Conservation (phyloP, 1,139 yeast species). For the Geotrichum armillariae region DNA sequence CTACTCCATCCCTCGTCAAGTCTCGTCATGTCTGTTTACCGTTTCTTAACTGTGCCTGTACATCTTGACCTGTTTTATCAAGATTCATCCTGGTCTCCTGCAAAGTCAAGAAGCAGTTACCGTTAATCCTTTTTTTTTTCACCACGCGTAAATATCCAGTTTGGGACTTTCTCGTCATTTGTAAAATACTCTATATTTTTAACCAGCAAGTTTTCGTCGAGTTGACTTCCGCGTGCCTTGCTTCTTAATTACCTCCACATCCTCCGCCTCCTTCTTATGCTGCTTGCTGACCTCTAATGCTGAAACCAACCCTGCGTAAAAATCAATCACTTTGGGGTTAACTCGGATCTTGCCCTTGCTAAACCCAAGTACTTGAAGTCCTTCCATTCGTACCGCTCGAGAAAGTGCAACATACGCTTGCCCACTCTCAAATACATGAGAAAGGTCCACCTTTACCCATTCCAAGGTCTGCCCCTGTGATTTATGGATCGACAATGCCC, state of each 20-base stretch:
- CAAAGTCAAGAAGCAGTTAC: too few relatives aligned
- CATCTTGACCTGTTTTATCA: too few relatives aligned
- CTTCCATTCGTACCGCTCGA: slow-evolving; percentile 77
- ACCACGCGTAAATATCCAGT: too few relatives aligned
- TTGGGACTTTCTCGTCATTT: not conserved
- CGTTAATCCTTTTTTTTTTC: too few relatives aligned
- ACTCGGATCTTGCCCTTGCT: slow-evolving; percentile 56
- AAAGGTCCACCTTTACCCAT: slow-evolving; percentile 76
- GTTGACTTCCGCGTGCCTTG: not conserved
- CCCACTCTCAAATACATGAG: slow-evolving; percentile 81
- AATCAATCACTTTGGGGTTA: slow-evolving; percentile 60
- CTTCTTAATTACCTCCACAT: slow-evolving; percentile 1
- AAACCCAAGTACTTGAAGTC: slow-evolving; percentile 76
- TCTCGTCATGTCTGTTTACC: too few relatives aligned
- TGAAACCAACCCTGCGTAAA: slow-evolving; percentile 43
- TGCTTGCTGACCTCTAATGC: slow-evolving; percentile 16
- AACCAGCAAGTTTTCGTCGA: slow-evolving; percentile 7
- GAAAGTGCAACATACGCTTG: slow-evolving; percentile 94
- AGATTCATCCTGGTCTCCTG: too few relatives aligned
- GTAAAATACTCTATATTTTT: not conserved
- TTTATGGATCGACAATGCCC: slow-evolving; percentile 95
- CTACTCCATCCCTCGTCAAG: too few relatives aligned
- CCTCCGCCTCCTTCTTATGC: slow-evolving; percentile 2
- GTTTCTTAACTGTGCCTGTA: too few relatives aligned
- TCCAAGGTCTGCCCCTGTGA: slow-evolving; percentile 95